phyloP scores from a whole-genome alignment of 1,284 basidiomycete genomes.

The Naganishia cerealis region DNA sequence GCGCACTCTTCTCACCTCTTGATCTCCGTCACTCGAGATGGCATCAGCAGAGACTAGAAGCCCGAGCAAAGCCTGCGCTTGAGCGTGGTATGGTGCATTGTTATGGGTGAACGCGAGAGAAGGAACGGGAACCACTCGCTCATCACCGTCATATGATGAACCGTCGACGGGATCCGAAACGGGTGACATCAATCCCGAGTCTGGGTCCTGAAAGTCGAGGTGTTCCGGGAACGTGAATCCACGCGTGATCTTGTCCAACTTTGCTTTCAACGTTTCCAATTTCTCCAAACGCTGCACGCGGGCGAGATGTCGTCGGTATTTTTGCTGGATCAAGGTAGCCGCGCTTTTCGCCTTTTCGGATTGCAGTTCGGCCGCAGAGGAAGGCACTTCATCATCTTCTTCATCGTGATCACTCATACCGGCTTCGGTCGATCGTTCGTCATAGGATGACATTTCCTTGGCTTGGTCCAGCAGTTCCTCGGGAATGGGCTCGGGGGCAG shows the following conservation, averaged over 20 bases:
- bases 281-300: constrained; percentile 33
- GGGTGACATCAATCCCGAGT: background rate
- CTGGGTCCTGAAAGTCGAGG: constrained; percentile 33
- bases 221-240: constrained; percentile 31
- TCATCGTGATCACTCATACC: background rate
- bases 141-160: constrained; percentile 16
- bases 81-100: constrained; percentile 60
- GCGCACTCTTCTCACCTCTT: constrained; percentile 59
- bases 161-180: constrained; percentile 30
- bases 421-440: background rate
- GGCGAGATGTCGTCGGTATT: constrained; percentile 31
- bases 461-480: background rate
- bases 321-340: constrained; percentile 28
- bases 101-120: constrained; percentile 55
- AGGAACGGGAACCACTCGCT: constrained; percentile 32
- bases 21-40: constrained; percentile 64
- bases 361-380: constrained; percentile 32
- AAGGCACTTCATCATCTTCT: constrained; percentile 13
- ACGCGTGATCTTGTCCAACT: constrained; percentile 31
- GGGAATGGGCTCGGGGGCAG: background rate
- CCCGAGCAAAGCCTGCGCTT: constrained; percentile 61
- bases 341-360: constrained; percentile 39
- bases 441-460: background rate
- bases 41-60: constrained; percentile 64
- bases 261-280: constrained; percentile 27